Percentiles rank a stretch among this genome's conserved stretches.
Evolutionary conservation across 331 rosid species (phyloP).

Genomic region (Quercus lobata): DNA sequence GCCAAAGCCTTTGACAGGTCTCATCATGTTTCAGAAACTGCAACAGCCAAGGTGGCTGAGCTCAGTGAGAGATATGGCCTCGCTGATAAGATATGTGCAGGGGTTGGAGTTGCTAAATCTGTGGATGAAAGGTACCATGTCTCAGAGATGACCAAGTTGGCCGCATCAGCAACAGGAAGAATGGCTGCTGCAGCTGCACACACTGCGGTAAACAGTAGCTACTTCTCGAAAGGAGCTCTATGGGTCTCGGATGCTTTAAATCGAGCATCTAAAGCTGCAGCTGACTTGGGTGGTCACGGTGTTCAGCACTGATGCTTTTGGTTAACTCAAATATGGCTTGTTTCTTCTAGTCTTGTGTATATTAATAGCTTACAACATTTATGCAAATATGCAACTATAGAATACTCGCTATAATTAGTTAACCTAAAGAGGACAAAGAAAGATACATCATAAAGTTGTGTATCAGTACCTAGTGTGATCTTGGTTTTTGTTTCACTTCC

Average conservation of each 20-base stretch:
- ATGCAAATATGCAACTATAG: not conserved
- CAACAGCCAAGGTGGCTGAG: slow-evolving; percentile 73
- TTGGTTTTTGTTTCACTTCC: not conserved
- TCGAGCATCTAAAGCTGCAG: slow-evolving; percentile 69
- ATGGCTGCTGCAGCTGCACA: slow-evolving; percentile 72
- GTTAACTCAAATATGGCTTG: not conserved
- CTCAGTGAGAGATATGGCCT: slow-evolving; percentile 71
- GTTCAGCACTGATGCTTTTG: slow-evolving; percentile 30
- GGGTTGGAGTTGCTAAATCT: slow-evolving; percentile 53
- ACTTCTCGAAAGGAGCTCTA: slow-evolving; percentile 79
- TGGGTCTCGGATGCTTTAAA: slow-evolving; percentile 76
- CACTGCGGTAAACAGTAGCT: slow-evolving; percentile 59
- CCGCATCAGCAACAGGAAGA: slow-evolving; percentile 71
- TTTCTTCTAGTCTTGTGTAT: slow-evolving; percentile 12
- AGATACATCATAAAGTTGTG: not conserved
- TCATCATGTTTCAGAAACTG: slow-evolving; percentile 61
- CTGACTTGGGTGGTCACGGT: slow-evolving; percentile 62
- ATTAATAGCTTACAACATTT: not conserved
- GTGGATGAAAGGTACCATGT: slow-evolving; percentile 71
- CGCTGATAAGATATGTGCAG: slow-evolving; percentile 52
- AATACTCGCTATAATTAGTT: not conserved
- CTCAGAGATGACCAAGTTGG: slow-evolving; percentile 56
- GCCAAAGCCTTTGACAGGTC: slow-evolving; percentile 78
- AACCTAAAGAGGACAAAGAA: not conserved
- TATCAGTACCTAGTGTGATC: not conserved